Conservation (phyloP, 73 alveolate species). For the Paramecium tetraurelia region DNA sequence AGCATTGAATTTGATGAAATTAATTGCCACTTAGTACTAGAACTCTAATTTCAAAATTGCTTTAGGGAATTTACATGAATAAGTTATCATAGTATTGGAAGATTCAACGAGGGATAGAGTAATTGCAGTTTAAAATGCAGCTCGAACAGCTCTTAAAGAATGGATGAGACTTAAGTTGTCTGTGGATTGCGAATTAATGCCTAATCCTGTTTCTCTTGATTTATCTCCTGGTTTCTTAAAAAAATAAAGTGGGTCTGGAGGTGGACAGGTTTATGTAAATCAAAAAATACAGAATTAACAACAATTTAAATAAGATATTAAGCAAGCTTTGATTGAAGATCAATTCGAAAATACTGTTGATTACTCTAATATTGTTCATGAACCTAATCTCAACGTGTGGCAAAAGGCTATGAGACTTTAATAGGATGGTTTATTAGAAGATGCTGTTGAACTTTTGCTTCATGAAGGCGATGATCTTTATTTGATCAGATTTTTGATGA, state of each 20-base stretch:
- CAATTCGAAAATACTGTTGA: slow-evolving; percentile 24
- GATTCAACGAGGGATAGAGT: slow-evolving; percentile 46
- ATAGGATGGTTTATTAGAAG: not conserved
- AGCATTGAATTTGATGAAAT: slow-evolving; percentile 11
- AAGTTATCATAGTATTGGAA: slow-evolving; percentile 31
- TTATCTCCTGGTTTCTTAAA: not conserved
- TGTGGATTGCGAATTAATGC: not conserved
- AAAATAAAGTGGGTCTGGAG: slow-evolving; percentile 34
- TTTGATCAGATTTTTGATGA: slow-evolving; percentile 18
- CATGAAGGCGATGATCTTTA: slow-evolving; percentile 36
- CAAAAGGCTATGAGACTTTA: not conserved
- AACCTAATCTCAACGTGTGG: not conserved
- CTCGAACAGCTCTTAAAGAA: slow-evolving; percentile 16
- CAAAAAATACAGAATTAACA: not conserved
- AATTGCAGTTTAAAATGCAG: slow-evolving; percentile 43
- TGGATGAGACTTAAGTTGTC: slow-evolving; percentile 38
- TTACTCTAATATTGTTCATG: not conserved
- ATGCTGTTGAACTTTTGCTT: slow-evolving; percentile 6
- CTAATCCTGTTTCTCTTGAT: not conserved
- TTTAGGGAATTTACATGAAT: slow-evolving; percentile 32
- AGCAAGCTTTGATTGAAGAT: not conserved
- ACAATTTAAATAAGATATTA: slow-evolving; percentile 24
- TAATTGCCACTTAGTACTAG: slow-evolving; percentile 1
- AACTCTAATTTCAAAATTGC: slow-evolving; percentile 28
- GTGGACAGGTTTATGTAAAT: slow-evolving; percentile 9